Evolutionary conservation across 2,329 filamentous ascomycete genomes (phyloP).

Genomic region (Aspergillus unguis): DNA sequence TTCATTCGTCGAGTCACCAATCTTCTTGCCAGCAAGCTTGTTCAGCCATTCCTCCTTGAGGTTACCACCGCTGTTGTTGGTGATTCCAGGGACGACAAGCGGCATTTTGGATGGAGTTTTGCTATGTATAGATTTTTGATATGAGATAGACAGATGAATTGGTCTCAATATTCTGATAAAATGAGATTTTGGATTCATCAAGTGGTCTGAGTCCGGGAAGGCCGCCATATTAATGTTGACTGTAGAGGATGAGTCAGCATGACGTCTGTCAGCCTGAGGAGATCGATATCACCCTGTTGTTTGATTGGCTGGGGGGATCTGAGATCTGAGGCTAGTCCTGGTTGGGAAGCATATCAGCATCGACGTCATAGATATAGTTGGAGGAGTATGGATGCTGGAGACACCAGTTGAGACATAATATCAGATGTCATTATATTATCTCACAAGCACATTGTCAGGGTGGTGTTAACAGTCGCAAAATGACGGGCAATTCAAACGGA

Average conservation of each 20-base stretch:
- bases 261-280: neutral
- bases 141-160: neutral
- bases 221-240: neutral
- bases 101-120: slow-evolving; percentile 37
- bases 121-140: neutral
- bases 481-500: no score
- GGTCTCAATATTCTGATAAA: neutral
- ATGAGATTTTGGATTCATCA: neutral
- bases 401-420: no score
- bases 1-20: slow-evolving; percentile 37
- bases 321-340: neutral
- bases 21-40: slow-evolving; percentile 47
- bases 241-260: neutral
- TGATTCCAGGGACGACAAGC: slow-evolving; percentile 47
- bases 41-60: slow-evolving; percentile 42
- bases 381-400: no score
- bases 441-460: no score
- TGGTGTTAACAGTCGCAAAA: no score
- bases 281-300: no score
- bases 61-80: slow-evolving; percentile 26
- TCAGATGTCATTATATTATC: no score
- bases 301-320: neutral
- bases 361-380: neutral
- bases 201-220: neutral
- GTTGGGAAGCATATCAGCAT: neutral